Evolutionary conservation across 345 rosid genomes (phyloP), one percentile per base, ranked within the genome.

Genomic region (Hibiscus tridactylites): DNA sequence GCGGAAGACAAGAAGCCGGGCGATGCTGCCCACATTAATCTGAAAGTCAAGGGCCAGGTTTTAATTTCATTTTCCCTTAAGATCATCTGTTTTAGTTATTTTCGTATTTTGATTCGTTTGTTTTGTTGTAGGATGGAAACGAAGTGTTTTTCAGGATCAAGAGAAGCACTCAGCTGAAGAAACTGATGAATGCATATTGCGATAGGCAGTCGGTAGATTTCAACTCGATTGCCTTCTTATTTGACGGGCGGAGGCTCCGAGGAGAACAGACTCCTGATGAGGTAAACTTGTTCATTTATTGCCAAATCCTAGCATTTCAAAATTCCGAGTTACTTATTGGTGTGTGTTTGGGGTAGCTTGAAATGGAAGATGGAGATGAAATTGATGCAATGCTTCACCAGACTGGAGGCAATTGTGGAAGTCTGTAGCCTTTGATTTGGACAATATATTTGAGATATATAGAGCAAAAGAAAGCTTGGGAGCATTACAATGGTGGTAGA

Each of bases 301-400:
- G 6, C 44, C 9, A 39, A 39, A 39, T 7, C 44, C 44, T 39
- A 39, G 2, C 44, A 39, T 39, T 39, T 39, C 44, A 39, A 7
- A 1, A 8, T 39, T 8, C 44, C 1, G 10, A 0, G 4, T 0
- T 31, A 31, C 35, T 31, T 31, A 31, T 31, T 31, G 35, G 4
- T 4, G 35, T 3, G 35, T 31, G 35, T 37, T 37, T 2, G 31
- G 57, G 69, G 13, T 64, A 91, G 97, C 90, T 91, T 19, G 97
- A 90, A 17, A 91, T 91, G 97, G 96, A 91, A 78, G 97, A 91
- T 61, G 97, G 96, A 47, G 97, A 91, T 77, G 96, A 91, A 80
- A 90, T 90, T 17, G 96, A 91, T 35, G 96, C 97, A 0, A 88
- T 91, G 96, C 89, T 89, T 58, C 96, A 91, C 79, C 96, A 90